Evolutionary conservation across 108 stramenopile genomes (phyloP).

Genomic region (Pseudonitzschia multistriata): DNA sequence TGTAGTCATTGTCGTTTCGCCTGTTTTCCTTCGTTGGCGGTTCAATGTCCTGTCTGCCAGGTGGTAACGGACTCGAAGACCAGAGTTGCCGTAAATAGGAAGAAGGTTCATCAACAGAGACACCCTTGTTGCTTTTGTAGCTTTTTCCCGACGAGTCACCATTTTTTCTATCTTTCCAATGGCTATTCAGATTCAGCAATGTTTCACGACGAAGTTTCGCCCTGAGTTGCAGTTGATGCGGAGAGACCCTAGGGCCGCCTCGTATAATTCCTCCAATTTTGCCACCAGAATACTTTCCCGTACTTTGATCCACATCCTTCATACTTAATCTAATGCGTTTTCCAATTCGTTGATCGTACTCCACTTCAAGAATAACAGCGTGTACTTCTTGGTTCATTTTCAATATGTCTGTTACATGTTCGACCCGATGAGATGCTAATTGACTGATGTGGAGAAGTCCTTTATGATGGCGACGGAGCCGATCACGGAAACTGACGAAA

Average conservation of each 20-base stretch:
- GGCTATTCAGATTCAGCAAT: constrained; percentile 4
- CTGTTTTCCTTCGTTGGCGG: not conserved
- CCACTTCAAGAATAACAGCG: constrained; percentile 59
- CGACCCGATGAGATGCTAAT: constrained; percentile 46
- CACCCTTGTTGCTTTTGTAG: constrained; percentile 1
- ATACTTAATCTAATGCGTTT: constrained; percentile 66
- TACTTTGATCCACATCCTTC: constrained; percentile 61
- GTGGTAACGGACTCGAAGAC: constrained; percentile 42
- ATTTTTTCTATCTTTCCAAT: constrained; percentile 16
- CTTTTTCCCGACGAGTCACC: not conserved
- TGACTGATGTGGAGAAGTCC: constrained; percentile 70
- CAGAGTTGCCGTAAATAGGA: constrained; percentile 35
- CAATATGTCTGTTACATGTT: constrained; percentile 60
- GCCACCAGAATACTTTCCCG: constrained; percentile 37
- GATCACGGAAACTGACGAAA: constrained; percentile 52
- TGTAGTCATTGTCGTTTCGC: constrained; percentile 6
- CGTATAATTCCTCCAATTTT: constrained; percentile 22
- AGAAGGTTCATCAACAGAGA: constrained; percentile 28
- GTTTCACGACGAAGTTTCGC: constrained; percentile 30
- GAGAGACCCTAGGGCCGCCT: constrained; percentile 30
- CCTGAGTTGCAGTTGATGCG: constrained; percentile 31
- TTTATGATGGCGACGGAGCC: constrained; percentile 27
- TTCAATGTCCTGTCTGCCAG: constrained; percentile 9
- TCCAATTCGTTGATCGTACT: constrained; percentile 28
- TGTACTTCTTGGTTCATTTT: constrained; percentile 48